Percentiles rank a stretch among this genome's conserved stretches.
Conservation (phyloP, 768 basidiomycete genomes). For the Hebeloma cylindrosporum region DNA sequence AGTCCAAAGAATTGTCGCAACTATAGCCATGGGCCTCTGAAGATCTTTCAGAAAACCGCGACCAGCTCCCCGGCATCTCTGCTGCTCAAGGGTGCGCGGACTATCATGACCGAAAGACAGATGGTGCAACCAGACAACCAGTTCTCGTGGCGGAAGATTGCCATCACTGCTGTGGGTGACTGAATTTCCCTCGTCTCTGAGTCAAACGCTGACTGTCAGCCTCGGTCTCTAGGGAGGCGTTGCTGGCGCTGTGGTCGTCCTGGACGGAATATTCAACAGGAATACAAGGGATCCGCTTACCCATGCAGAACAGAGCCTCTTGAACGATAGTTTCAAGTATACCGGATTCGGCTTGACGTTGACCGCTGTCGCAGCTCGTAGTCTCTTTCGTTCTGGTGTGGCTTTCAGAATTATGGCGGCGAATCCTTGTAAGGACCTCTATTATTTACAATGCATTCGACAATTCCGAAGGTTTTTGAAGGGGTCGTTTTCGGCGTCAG, state of each 20-base stretch:
- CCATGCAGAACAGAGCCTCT: slow-evolving; percentile 59
- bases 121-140: slow-evolving; percentile 31
- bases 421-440: slow-evolving; percentile 66
- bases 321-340: slow-evolving; percentile 80
- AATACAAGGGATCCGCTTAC: slow-evolving; percentile 74
- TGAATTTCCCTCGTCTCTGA: slow-evolving; percentile 31
- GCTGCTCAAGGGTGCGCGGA: slow-evolving; percentile 33
- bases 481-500: slow-evolving; percentile 84
- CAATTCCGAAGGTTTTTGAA: slow-evolving; percentile 24
- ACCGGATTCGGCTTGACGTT: slow-evolving; percentile 77
- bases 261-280: slow-evolving; percentile 70
- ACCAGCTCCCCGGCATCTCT: background rate
- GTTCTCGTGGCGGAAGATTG: slow-evolving; percentile 36
- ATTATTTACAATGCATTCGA: background rate
- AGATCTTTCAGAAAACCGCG: slow-evolving; percentile 8
- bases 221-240: slow-evolving; percentile 57
- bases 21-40: slow-evolving; percentile 16
- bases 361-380: slow-evolving; percentile 78
- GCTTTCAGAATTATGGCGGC: slow-evolving; percentile 77
- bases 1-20: slow-evolving; percentile 9
- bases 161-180: slow-evolving; percentile 29
- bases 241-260: slow-evolving; percentile 63
- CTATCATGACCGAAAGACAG: slow-evolving; percentile 46
- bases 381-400: slow-evolving; percentile 67
- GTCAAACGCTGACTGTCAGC: slow-evolving; percentile 25